phyloP scores from a whole-genome alignment of 2,329 filamentous ascomycete genomes.

The Fusarium hostae region DNA sequence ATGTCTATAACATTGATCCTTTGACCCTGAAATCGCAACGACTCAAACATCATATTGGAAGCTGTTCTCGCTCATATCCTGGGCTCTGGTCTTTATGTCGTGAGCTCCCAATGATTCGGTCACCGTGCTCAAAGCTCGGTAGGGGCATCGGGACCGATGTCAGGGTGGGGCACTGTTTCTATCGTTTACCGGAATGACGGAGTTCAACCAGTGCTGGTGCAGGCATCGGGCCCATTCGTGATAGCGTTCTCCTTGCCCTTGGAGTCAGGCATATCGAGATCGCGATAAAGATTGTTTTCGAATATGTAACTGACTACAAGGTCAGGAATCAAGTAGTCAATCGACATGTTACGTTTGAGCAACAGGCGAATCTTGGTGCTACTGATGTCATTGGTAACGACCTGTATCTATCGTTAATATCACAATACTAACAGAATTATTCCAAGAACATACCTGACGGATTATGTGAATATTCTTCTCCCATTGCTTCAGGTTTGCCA shows the following conservation, averaged over 20 bases:
- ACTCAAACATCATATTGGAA: constrained; percentile 20
- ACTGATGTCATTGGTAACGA: constrained; percentile 85
- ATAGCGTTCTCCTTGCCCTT: constrained; percentile 43
- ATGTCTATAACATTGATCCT: constrained; percentile 28
- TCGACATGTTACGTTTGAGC: constrained; percentile 81
- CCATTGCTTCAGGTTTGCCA: constrained; percentile 83
- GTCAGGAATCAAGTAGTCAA: constrained; percentile 76
- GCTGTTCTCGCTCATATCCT: constrained; percentile 8
- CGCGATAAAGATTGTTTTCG: constrained; percentile 72
- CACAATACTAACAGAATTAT: background rate
- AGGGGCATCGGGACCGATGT: constrained; percentile 3
- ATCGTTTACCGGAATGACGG: background rate
- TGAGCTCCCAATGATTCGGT: constrained; percentile 16
- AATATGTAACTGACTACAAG: constrained; percentile 81
- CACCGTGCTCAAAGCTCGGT: constrained; percentile 8
- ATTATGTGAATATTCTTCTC: constrained; percentile 89
- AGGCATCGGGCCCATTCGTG: constrained; percentile 23
- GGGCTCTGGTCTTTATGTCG: constrained; percentile 12
- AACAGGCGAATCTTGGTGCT: constrained; percentile 86
- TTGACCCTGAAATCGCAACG: constrained; percentile 10
- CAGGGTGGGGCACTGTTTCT: constrained; percentile 7
- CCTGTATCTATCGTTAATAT: constrained; percentile 52
- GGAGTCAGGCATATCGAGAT: constrained; percentile 49
- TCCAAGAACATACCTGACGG: constrained; percentile 56
- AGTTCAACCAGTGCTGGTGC: constrained; percentile 46